A percentile compares a stretch with the other conserved stretches of the same genome.
Evolutionary conservation across 2,329 filamentous ascomycete genomes (phyloP).

Genomic region (Exophiala bonariae): DNA sequence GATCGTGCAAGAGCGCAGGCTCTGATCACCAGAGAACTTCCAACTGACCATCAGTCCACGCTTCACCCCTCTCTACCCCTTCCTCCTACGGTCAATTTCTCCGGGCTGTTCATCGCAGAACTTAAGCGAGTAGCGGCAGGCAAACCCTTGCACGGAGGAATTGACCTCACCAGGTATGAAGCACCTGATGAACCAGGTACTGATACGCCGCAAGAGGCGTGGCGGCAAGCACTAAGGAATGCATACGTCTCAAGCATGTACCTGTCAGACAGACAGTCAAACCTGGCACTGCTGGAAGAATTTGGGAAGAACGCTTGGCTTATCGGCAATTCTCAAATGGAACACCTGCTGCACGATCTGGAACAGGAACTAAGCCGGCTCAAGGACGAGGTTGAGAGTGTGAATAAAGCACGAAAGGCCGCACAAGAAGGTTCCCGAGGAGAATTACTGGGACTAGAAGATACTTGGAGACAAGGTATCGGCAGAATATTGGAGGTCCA

Average conservation of each 20-base stretch:
- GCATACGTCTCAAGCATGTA: slow-evolving; percentile 62
- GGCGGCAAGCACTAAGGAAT: slow-evolving; percentile 52
- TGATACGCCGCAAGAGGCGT: slow-evolving; percentile 38
- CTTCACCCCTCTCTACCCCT: slow-evolving; percentile 62
- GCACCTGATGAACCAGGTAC: slow-evolving; percentile 60
- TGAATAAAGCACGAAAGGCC: slow-evolving; percentile 69
- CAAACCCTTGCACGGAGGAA: slow-evolving; percentile 59
- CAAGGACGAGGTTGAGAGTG: slow-evolving; percentile 68
- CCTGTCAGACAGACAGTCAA: slow-evolving; percentile 55
- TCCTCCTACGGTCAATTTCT: slow-evolving; percentile 57
- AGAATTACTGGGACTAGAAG: slow-evolving; percentile 73
- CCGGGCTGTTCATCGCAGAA: slow-evolving; percentile 67
- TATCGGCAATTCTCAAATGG: slow-evolving; percentile 76
- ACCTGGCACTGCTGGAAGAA: slow-evolving; percentile 72
- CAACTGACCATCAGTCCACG: slow-evolving; percentile 47
- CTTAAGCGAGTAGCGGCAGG: slow-evolving; percentile 65
- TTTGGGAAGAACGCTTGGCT: slow-evolving; percentile 92
- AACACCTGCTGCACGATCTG: slow-evolving; percentile 66
- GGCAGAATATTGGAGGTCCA: slow-evolving; percentile 82
- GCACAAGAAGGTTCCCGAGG: slow-evolving; percentile 70
- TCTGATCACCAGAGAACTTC: slow-evolving; percentile 68
- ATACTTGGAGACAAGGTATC: slow-evolving; percentile 76
- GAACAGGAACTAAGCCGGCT: slow-evolving; percentile 73
- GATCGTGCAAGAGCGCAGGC: slow-evolving; percentile 67
- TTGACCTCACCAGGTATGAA: slow-evolving; percentile 83